Base-by-base conservation (phyloP, 108 stramenopile species). In the Nannochloropsis salina region DNA sequence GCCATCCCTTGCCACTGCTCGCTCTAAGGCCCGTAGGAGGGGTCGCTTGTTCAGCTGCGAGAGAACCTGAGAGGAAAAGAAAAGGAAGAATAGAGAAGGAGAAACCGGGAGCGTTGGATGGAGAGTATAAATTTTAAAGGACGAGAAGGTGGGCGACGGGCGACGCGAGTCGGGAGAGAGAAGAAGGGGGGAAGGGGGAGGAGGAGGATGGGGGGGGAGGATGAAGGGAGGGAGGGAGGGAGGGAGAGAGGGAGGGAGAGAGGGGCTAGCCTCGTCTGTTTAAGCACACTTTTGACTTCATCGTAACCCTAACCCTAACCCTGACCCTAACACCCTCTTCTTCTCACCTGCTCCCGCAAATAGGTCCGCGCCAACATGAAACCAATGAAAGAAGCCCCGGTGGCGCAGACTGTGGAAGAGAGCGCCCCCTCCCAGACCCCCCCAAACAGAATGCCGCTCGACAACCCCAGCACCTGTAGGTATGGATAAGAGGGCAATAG, bases 371-470 rank as follows among this genome's bases (percentile, higher is more conserved):
- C 93, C 82, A 92, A 86, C 41, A 86, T 88, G 92, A 95, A 96
- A 15, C 94, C 95, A 10, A 96, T 93, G 9, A 92, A 93, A 83
- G 93, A 94, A 6, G 95, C 97, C 42, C 94, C 51, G 40, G 96
- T 96, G 9, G 95, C 96, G 20, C 93, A 90, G 42, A 92, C 88
- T 9, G 96, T 94, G 42, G 93, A 92, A 15, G 92, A 83, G 9
- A 95, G 80, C 12, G 97, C 94, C 0, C 97, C 97, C 80, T 95
- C 93, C 80, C 95, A 82, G 1, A 97, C 96, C 21, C 95, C 96
- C 51, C 95, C 95, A 88, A 97, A 97, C 43, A 96, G 85, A 44
- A 97, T 91, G 18, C 97, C 97, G 6, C 93, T 91, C 20, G 93
- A 83, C 80, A 97, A 84, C 1, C 96, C 97, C 87, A 97, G 83